A percentile compares a stretch with the other conserved stretches of the same genome.
Conservation (phyloP, 805 yeast genomes). For the Hanseniaspora guilliermondii region DNA sequence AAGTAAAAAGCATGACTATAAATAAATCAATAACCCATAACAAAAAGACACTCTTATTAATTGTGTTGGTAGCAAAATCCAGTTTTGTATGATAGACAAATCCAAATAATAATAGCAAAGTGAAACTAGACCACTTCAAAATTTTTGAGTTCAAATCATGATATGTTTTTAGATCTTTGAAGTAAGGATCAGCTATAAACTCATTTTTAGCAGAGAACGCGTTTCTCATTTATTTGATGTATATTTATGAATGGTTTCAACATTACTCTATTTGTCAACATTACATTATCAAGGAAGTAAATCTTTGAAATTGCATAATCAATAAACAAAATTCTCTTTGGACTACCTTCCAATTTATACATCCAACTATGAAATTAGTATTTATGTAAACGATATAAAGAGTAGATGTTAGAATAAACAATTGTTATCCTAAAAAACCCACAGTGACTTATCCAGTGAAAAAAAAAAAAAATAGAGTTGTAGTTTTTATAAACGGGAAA, state of each 20-base stretch:
- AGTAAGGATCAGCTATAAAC: slow-evolving; percentile 5
- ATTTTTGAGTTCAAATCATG: slow-evolving; percentile 7
- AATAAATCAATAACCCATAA: slow-evolving; percentile 5
- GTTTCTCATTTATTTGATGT: neutral
- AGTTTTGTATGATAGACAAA: neutral
- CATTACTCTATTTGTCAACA: no score
- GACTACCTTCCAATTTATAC: no score
- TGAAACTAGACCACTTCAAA: slow-evolving; percentile 10
- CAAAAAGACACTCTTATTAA: neutral
- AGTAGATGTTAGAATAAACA: no score
- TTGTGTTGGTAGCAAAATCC: neutral
- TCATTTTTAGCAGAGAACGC: slow-evolving; percentile 1
- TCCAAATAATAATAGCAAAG: neutral
- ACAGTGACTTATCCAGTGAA: no score
- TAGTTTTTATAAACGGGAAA: neutral
- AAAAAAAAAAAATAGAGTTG: neutral
- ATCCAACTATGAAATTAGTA: no score
- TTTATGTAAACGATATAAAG: no score
- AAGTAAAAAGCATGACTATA: slow-evolving; percentile 1
- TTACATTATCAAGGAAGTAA: no score
- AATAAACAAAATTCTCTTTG: no score
- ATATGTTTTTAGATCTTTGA: slow-evolving; percentile 7
- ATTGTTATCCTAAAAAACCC: no score
- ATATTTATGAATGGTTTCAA: neutral
- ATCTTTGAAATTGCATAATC: no score